Percentiles rank a stretch among this genome's conserved stretches.
These are phyloP conservation scores for Kalmanozyma brasiliensis DNA, from an alignment of 1,284 basidiomycete species.

Conservation along the genomic window DNA sequence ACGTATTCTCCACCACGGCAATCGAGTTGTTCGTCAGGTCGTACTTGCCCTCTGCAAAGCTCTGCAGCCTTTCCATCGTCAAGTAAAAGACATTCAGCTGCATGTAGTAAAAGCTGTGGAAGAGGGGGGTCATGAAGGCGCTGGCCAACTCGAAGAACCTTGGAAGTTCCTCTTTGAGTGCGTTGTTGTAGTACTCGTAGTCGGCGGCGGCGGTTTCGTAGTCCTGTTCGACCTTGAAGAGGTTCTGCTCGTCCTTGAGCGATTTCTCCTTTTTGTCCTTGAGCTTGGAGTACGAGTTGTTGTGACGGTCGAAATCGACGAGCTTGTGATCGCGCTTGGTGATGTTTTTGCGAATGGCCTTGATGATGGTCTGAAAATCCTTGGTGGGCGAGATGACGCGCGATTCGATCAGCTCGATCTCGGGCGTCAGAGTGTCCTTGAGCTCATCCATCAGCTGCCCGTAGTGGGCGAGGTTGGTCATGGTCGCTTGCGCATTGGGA, in stretches of 20 bases:
- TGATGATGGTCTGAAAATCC: constrained; percentile 86
- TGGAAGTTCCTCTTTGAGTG: constrained; percentile 91
- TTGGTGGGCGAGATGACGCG: constrained; percentile 86
- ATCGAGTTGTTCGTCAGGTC: constrained; percentile 77
- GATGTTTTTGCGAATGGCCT: constrained; percentile 90
- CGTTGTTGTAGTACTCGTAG: constrained; percentile 93
- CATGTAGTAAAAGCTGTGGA: constrained; percentile 99
- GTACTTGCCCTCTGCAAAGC: constrained; percentile 82
- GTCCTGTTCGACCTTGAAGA: constrained; percentile 90
- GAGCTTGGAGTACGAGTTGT: constrained; percentile 93
- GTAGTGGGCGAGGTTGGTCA: constrained; percentile 80
- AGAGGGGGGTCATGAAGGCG: constrained; percentile 92
- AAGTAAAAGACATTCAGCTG: constrained; percentile 93
- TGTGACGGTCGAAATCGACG: constrained; percentile 93
- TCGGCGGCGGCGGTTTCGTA: constrained; percentile 93
- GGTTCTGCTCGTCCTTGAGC: constrained; percentile 67
- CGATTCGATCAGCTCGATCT: constrained; percentile 93
- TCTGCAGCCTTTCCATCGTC: constrained; percentile 89
- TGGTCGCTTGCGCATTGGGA: constrained; percentile 81
- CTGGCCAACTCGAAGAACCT: constrained; percentile 87
- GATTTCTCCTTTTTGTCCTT: constrained; percentile 84
- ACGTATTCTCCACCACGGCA: constrained; percentile 76
- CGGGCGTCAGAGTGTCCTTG: constrained; percentile 80
- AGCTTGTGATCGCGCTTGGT: constrained; percentile 98
- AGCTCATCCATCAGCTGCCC: constrained; percentile 84